phyloP scores from a whole-genome alignment of 2,329 filamentous ascomycete species.

The Epichloe scottii region DNA sequence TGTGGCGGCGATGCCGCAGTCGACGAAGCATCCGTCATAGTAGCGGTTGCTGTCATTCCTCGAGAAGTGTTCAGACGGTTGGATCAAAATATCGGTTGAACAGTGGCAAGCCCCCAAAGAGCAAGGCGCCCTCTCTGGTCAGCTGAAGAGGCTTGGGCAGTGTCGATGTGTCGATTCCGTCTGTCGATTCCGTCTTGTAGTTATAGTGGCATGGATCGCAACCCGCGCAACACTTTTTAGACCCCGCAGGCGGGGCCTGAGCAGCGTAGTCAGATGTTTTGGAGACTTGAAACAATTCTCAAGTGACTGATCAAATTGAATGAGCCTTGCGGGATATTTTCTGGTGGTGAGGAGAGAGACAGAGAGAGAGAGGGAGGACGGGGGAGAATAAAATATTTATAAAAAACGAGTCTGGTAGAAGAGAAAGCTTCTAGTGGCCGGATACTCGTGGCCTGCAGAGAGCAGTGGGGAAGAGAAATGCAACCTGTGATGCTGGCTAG shows the following conservation, averaged over 20 bases:
- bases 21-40: conserved; percentile 45
- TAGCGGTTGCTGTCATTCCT: conserved; percentile 30
- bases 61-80: neutral
- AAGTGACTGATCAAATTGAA: neutral
- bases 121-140: neutral
- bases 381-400: too few relatives aligned
- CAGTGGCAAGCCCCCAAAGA: neutral
- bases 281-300: neutral
- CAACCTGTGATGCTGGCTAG: neutral
- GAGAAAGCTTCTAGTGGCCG: neutral
- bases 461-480: conserved; percentile 1
- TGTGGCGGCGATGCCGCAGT: conserved; percentile 40
- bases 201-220: neutral
- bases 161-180: neutral
- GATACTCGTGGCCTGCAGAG: neutral
- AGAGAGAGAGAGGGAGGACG: too few relatives aligned
- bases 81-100: neutral
- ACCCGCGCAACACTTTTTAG: conserved; percentile 1
- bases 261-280: neutral
- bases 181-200: neutral
- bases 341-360: neutral
- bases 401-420: neutral
- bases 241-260: conserved; percentile 7
- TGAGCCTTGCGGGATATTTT: neutral
- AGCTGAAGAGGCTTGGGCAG: neutral